These are phyloP conservation scores for Stagonosporopsis cucurbitacearum DNA, from an alignment of 2,329 filamentous ascomycete genomes.

Conservation along the genomic window DNA sequence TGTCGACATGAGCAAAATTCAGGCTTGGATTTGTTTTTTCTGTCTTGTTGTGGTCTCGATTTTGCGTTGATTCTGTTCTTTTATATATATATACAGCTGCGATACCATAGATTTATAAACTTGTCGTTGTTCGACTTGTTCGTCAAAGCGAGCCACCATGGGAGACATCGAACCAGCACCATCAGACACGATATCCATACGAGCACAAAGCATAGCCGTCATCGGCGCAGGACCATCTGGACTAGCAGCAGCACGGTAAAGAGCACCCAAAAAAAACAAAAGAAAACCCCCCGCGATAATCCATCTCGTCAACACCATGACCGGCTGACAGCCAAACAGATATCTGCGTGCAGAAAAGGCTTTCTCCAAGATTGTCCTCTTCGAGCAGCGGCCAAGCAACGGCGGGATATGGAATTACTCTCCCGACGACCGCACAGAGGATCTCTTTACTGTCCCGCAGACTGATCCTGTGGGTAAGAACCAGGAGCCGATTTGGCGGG, in stretches of 20 bases:
- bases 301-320: too few relatives aligned
- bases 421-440: conserved; percentile 54
- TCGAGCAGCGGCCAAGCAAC: conserved; percentile 77
- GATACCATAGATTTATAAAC: neutral
- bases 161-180: conserved; percentile 12
- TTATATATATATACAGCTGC: too few relatives aligned
- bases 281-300: too few relatives aligned
- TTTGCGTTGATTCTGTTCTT: neutral
- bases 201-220: conserved; percentile 71
- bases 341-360: conserved; percentile 75
- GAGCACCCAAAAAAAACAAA: too few relatives aligned
- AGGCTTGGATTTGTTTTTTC: neutral
- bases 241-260: conserved; percentile 73
- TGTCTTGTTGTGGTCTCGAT: neutral
- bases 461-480: conserved; percentile 61
- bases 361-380: conserved; percentile 76
- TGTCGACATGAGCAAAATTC: neutral
- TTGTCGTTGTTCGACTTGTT: neutral
- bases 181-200: conserved; percentile 29
- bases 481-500: neutral
- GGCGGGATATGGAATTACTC: conserved; percentile 91
- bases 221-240: conserved; percentile 85
- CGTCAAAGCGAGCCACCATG: neutral
- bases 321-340: conserved; percentile 43
- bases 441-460: conserved; percentile 67